Conservation (phyloP, 2,329 filamentous ascomycete genomes). For the Fusarium ambrosium region DNA sequence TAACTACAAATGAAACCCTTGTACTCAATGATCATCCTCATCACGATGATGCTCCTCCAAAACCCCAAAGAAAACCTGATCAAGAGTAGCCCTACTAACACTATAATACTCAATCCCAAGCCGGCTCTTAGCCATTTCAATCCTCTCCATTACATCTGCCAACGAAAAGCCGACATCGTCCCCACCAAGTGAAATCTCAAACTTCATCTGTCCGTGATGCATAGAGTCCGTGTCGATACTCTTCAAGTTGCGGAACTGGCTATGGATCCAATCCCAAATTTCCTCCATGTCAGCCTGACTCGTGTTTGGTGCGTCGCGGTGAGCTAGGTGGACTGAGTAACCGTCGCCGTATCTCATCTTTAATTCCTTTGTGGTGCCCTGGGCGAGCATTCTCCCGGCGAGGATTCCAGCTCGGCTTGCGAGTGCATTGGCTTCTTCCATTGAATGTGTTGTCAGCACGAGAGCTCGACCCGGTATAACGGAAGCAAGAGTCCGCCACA, state of each 20-base stretch:
- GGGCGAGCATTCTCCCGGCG: conserved; percentile 82
- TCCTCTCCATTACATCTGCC: background rate
- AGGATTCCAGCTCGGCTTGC: conserved; percentile 78
- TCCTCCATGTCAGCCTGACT: conserved; percentile 39
- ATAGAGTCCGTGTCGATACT: background rate
- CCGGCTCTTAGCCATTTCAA: background rate
- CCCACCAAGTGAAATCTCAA: background rate
- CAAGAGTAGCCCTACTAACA: conserved; percentile 3
- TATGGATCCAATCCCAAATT: background rate
- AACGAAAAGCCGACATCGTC: background rate
- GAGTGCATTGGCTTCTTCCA: conserved; percentile 85
- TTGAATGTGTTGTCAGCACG: conserved; percentile 81
- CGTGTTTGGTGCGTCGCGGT: conserved; percentile 78
- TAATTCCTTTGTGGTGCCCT: conserved; percentile 78
- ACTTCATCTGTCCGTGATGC: conserved; percentile 1
- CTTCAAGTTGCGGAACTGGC: background rate
- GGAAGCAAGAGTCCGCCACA: conserved; percentile 79
- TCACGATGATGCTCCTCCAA: background rate
- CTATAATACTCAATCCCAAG: conserved; percentile 2
- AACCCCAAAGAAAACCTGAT: conserved; percentile 9
- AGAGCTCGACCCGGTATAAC: conserved; percentile 76
- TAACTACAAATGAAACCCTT: too few species aligned
- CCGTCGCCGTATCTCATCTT: conserved; percentile 78
- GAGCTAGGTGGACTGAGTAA: conserved; percentile 82
- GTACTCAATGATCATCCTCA: background rate